Conservation (phyloP, 306 rosid genomes). For the Prunus davidiana region DNA sequence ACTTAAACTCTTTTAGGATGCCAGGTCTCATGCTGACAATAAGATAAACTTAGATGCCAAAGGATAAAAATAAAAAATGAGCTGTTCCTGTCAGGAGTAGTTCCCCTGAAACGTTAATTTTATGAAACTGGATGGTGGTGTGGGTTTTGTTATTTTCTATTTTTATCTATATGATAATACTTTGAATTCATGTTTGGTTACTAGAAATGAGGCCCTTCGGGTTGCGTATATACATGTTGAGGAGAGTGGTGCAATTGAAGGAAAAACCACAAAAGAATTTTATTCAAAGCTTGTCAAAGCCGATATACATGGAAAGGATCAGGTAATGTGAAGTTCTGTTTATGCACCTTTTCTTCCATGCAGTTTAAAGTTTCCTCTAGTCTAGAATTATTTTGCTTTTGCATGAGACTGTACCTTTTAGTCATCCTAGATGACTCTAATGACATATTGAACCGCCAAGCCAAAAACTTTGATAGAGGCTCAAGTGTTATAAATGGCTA, state of each 20-base stretch:
- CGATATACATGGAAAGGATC: conserved; percentile 91
- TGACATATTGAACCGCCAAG: neutral
- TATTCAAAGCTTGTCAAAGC: conserved; percentile 98
- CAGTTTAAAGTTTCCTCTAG: neutral
- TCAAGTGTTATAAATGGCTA: neutral
- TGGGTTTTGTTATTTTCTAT: neutral
- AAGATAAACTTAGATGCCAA: neutral
- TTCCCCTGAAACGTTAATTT: neutral
- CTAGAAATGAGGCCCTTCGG: conserved; percentile 96
- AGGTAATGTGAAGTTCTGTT: conserved; percentile 45
- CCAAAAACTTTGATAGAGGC: neutral
- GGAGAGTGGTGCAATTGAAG: conserved; percentile 55
- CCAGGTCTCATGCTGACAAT: neutral
- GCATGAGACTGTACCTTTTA: neutral
- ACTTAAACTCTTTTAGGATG: neutral
- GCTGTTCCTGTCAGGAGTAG: neutral
- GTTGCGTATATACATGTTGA: conserved; percentile 94
- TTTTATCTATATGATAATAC: neutral
- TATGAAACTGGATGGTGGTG: neutral
- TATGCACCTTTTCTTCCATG: neutral
- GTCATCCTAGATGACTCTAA: neutral
- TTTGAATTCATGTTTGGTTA: conserved; percentile 12
- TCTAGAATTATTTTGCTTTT: neutral
- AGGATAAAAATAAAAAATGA: neutral
- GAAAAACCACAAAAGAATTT: conserved; percentile 44